Evolutionary conservation across 1,284 basidiomycete species (phyloP), one percentile per base, ranked within the genome.

Genomic region (Ustilago sp.): DNA sequence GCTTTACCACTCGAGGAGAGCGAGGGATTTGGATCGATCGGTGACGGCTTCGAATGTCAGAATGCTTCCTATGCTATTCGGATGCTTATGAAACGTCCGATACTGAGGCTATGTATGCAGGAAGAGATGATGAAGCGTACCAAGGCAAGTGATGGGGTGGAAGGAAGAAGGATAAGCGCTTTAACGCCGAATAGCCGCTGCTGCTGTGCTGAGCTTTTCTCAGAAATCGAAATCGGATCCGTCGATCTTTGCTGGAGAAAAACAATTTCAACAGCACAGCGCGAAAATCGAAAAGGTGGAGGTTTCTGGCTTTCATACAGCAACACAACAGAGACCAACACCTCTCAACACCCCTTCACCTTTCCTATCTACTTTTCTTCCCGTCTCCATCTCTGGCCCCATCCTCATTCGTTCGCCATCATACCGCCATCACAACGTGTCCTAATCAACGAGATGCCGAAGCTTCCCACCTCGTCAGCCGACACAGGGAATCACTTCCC

Each of bases 181-280:
- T 39, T 68, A 68, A 69, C 55, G 48, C 65, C 55, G 58, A 59
- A 56, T 4, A 53, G 31, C n/a, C 31, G 34, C 9, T 52, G 34
- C 43, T 36, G 38, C 39, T 43, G 31, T 34, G 52, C 57, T 60
- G 53, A 54, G 58, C 59, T 70, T 48, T 12, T 31, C 39, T 34
- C 56, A 34, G 51, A 60, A 39, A 54, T 35, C 35, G 17, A 59
- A 31, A 64, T 68, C 70, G 64, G 65, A 63, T 57, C 65, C 70
- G 70, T 64, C 68, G 63, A 66, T 71, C 54, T 12, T 28, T 53
- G 19, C 45, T 45, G 7, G 13, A 17, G 11, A 50, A 36, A 23
- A 17, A 9, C 36, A 36, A 23, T 32, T 51, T 19, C 54, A 13
- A 58, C 59, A 35, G 68, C 63, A 62, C 59, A 51, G 31, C 55